A percentile compares a stretch with the other conserved stretches of the same genome.
These are phyloP conservation scores for Micractinium conductrix DNA, from an alignment of 139 green algal species.

Conservation along the genomic window DNA sequence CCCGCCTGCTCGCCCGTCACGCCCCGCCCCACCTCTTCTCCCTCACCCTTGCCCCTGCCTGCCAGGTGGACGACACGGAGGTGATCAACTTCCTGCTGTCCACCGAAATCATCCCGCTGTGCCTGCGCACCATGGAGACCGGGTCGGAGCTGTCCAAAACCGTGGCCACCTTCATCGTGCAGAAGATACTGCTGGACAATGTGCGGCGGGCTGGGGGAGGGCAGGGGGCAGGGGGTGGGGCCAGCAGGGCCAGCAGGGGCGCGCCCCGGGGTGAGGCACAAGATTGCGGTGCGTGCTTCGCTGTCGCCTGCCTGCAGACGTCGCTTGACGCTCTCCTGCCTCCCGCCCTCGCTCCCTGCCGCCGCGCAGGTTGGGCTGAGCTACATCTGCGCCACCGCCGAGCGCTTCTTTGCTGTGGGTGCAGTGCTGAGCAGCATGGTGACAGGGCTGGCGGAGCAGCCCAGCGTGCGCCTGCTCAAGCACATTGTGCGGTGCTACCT, in stretches of 20 bases:
- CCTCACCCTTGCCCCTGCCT: neutral
- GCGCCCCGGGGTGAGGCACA: neutral
- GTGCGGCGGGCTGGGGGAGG: too few species aligned
- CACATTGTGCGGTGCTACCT: constrained; percentile 99
- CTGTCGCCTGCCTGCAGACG: neutral
- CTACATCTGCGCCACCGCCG: constrained; percentile 98
- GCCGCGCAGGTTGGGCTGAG: constrained; percentile 81
- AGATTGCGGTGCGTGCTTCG: neutral
- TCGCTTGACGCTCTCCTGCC: neutral
- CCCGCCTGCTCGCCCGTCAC: neutral
- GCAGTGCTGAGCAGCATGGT: constrained; percentile 95
- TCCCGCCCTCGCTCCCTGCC: neutral
- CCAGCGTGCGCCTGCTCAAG: constrained; percentile 95
- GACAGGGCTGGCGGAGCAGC: constrained; percentile 76
- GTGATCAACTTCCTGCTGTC: constrained; percentile 99
- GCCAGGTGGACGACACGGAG: constrained; percentile 94
- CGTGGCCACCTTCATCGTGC: constrained; percentile 99
- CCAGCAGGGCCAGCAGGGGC: neutral
- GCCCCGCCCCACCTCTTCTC: neutral
- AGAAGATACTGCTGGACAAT: constrained; percentile 98
- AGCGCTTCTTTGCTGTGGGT: constrained; percentile 98
- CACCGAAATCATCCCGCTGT: constrained; percentile 99
- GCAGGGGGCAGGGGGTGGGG: too few species aligned
- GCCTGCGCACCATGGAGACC: constrained; percentile 99
- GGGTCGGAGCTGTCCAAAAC: constrained; percentile 99